These are phyloP conservation scores for Phytophthora brassicae DNA, from an alignment of 352 stramenopile species.

Conservation along the genomic window DNA sequence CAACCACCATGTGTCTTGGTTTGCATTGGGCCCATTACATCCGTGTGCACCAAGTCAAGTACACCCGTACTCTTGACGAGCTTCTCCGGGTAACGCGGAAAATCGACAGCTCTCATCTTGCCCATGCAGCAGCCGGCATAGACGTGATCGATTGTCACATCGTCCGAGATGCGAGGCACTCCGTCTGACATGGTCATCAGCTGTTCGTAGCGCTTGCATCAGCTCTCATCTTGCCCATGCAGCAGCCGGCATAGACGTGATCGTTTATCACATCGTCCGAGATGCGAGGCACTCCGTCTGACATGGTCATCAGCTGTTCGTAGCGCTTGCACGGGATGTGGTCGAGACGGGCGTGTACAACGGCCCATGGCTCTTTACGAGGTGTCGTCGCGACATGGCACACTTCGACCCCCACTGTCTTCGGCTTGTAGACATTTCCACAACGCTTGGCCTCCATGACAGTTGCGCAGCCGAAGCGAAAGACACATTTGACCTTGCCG, in stretches of 20 bases:
- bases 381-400: constrained; percentile 2
- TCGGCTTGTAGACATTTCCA: constrained; percentile 22
- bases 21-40: constrained; percentile 28
- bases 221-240: too few relatives aligned
- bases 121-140: constrained; percentile 13
- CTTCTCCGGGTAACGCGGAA: constrained; percentile 3
- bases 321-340: constrained; percentile 11
- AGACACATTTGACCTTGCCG: constrained; percentile 18
- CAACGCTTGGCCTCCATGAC: constrained; percentile 19
- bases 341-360: background rate
- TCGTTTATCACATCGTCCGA: too few relatives aligned
- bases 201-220: too few relatives aligned
- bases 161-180: background rate
- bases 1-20: constrained; percentile 11
- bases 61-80: constrained; percentile 15
- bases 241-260: too few relatives aligned
- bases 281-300: constrained; percentile 8
- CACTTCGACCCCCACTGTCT: constrained; percentile 18
- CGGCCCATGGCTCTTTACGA: background rate
- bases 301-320: constrained; percentile 9
- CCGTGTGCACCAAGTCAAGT: constrained; percentile 6
- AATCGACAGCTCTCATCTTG: constrained; percentile 12
- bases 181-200: constrained; percentile 12
- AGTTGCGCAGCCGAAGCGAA: constrained; percentile 1
- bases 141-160: background rate